Evolutionary conservation across 768 basidiomycete genomes (phyloP), one percentile per base, ranked within the genome.

Genomic region (Hysterangium stoloniferum): DNA sequence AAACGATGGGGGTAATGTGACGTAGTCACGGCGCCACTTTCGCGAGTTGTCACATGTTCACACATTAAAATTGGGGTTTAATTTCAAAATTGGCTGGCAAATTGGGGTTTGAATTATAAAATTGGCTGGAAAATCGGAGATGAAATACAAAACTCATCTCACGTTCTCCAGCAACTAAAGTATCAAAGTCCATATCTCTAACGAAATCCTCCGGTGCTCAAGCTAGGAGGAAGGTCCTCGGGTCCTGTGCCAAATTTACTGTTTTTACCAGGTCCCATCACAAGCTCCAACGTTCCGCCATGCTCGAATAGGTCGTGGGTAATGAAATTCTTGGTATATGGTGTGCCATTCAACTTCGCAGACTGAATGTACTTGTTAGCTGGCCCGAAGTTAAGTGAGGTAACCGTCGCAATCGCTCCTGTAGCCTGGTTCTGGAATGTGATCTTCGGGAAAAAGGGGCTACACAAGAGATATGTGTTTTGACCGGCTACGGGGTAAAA

Each of bases 291-390:
- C 28, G 46, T 53, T 11, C 54, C 56, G 12, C 56, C 56, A 7
- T 32, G 24, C 7, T 19, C 22, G 55, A 57, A 57, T 15, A 57
- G 42, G 13, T 53, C 45, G 29, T 57, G 56, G 4, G 52, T 17
- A 45, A 57, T 52, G 51, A 50, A 57, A 48, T 55, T 55, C 45
- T 52, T 52, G 15, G 54, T 57, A n/a, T 48, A 55, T 2, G 50
- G 4, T 15, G 25, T 20, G 2, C 56, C 56, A 38, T 57, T 56
- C 45, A 57, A 37, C 50, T 35, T 55, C 31, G 56, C 56, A 17
- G 54, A 55, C 47, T 52, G 49, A 24, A 57, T 47, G 40, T 57
- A 57, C 34, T 55, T 57, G 45, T 57, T 57, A n/a, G 54, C 54
- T 27, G 38, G 45, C 28, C 52, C 54, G 34, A 56, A 57, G 38